phyloP scores from a whole-genome alignment of 2,329 filamentous ascomycete genomes.

The Cordyceps pruinosa region DNA sequence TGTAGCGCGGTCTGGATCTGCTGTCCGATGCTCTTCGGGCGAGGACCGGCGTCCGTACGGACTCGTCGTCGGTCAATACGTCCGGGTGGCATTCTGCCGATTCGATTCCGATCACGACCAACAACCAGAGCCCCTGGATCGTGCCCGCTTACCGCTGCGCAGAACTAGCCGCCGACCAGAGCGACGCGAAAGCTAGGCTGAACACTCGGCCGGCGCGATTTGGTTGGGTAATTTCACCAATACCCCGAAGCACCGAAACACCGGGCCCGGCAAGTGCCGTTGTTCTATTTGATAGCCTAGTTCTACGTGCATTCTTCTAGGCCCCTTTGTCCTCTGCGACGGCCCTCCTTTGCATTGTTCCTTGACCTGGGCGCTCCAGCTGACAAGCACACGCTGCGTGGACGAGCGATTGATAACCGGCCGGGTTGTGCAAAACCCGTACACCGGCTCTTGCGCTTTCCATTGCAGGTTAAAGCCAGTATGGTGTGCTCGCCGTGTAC shows the following conservation, averaged over 20 bases:
- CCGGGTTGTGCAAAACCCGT: neutral
- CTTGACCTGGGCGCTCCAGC: too few relatives aligned
- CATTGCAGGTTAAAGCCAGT: too few relatives aligned
- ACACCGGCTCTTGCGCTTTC: neutral
- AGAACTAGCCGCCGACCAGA: neutral
- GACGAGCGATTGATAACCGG: neutral
- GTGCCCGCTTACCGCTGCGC: neutral
- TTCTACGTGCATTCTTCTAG: too few relatives aligned
- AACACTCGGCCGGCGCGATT: neutral
- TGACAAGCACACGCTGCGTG: too few relatives aligned
- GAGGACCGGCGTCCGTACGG: neutral
- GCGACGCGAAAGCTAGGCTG: neutral
- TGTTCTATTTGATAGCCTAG: neutral
- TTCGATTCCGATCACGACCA: neutral
- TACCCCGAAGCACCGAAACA: neutral
- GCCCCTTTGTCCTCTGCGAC: too few relatives aligned
- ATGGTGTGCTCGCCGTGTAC: neutral
- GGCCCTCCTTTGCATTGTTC: too few relatives aligned
- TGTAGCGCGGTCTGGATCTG: neutral
- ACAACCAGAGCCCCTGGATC: neutral
- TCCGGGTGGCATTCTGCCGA: neutral
- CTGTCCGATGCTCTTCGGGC: neutral
- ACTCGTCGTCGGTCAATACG: neutral
- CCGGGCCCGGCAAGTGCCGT: neutral
- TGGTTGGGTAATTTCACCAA: slow-evolving; percentile 1